Base-by-base conservation (phyloP, 2,329 filamentous ascomycete species). In the Penicillium sp. region DNA sequence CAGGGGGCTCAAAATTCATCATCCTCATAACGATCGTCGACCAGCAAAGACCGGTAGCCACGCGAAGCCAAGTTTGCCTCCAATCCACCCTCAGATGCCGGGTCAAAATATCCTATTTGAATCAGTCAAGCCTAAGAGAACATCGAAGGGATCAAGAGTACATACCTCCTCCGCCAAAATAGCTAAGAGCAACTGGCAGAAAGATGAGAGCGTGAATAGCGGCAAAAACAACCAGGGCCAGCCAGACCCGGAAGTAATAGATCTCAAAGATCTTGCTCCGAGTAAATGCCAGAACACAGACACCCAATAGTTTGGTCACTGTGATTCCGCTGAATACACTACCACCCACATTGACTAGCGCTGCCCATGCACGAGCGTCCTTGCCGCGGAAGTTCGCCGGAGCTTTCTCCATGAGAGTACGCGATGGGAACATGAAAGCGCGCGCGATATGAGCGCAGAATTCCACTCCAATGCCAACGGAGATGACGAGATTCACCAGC, bases 201-300 rank as follows among this genome's bases (percentile, higher is more conserved):
- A 96, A 94, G 6, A 98, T 76, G 32, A 98, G 72, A 0, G 92
- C 87, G 62, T 98, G 92, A 7, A 82, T 75, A 6, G 86, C 86
- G 2, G 89, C 93, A 62, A 95, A 90, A 7, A 93, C 62, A 8
- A 98, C 89, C 37, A 98, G 76, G 5, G 89, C 84, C 12, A 95
- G 71, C 92, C 92, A 98, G 29, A 98, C 85, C 29, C 92, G 78
- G 74, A 98, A 98, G 67, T 98, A 98, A 68, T 98, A 98, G 41
- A 98, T 87, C 70, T 98, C 93, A 56, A 98, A 98, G 58, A 98
- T 98, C 77, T 96, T 98, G 64, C 86, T 94, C 35, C 85, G 74
- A 6, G 92, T 98, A 57, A 95, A 98, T 0, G 92, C 92, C 13
- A 98, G 72, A 23, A 98, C 92, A 30, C 76, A 82, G 0, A 98